Conservation (phyloP, 1,284 basidiomycete genomes). For the Apiotrichum montevideense region DNA sequence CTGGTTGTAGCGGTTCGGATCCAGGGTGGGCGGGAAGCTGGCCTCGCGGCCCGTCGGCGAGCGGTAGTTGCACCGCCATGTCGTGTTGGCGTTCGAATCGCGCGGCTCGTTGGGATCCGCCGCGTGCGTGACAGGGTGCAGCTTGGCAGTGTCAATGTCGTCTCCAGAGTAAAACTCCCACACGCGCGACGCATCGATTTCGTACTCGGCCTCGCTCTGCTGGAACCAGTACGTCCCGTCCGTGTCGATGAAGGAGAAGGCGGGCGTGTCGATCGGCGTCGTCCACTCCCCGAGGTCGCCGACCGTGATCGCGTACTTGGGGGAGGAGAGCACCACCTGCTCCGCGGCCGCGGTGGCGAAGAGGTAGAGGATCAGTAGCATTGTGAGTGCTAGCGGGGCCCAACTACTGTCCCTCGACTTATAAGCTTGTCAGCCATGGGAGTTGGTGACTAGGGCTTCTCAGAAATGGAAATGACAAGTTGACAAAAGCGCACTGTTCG, state of each 20-base stretch:
- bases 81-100: constrained; percentile 14
- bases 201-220: constrained; percentile 7
- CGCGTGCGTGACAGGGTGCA: neutral
- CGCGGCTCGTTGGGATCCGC: constrained; percentile 8
- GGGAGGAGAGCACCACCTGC: neutral
- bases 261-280: constrained; percentile 10
- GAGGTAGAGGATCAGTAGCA: too few species aligned
- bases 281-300: constrained; percentile 1
- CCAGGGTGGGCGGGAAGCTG: neutral
- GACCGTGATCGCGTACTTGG: neutral
- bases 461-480: too few species aligned
- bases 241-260: constrained; percentile 6
- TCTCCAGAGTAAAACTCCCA: constrained; percentile 10
- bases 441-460: too few species aligned
- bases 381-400: too few species aligned
- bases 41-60: constrained; percentile 6
- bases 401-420: too few species aligned
- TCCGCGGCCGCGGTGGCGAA: too few species aligned
- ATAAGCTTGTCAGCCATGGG: too few species aligned
- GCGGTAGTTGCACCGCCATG: constrained; percentile 9
- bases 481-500: too few species aligned
- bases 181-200: neutral
- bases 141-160: constrained; percentile 2
- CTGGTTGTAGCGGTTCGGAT: neutral
- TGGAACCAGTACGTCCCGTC: constrained; percentile 10